Percentiles rank a stretch among this genome's conserved stretches.
Conservation (phyloP, 768 basidiomycete genomes). For the Tremella mesenterica region DNA sequence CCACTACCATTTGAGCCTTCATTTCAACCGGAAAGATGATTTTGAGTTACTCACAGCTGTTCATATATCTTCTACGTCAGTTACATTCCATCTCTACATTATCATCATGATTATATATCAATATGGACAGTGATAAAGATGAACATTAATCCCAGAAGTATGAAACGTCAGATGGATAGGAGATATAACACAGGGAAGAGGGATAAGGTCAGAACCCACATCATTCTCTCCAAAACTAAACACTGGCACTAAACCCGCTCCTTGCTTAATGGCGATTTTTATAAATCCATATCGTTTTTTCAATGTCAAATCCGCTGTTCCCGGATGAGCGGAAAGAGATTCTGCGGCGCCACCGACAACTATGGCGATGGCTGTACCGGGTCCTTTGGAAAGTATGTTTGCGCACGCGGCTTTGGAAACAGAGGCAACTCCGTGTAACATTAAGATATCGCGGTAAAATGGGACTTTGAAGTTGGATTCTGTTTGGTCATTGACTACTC, state of each 20-base stretch:
- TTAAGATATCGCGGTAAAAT: constrained; percentile 82
- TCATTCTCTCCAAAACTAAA: constrained; percentile 99
- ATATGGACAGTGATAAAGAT: no score
- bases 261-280: constrained; percentile 51
- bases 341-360: constrained; percentile 96
- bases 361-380: constrained; percentile 67
- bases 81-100: no score
- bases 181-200: not conserved
- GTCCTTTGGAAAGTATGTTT: constrained; percentile 64
- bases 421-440: constrained; percentile 80
- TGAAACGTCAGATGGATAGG: no score
- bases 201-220: constrained; percentile 49
- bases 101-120: no score
- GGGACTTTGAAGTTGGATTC: constrained; percentile 84
- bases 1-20: not conserved
- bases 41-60: constrained; percentile 57
- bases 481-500: constrained; percentile 7
- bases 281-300: constrained; percentile 77
- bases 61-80: constrained; percentile 65
- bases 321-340: constrained; percentile 84
- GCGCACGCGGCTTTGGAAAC: constrained; percentile 85
- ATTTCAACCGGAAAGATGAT: not conserved
- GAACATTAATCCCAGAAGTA: no score
- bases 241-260: constrained; percentile 87
- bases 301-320: constrained; percentile 67